These are phyloP conservation scores for Cardiospermum halicacabum DNA, from an alignment of 345 rosid genomes.

Conservation along the genomic window DNA sequence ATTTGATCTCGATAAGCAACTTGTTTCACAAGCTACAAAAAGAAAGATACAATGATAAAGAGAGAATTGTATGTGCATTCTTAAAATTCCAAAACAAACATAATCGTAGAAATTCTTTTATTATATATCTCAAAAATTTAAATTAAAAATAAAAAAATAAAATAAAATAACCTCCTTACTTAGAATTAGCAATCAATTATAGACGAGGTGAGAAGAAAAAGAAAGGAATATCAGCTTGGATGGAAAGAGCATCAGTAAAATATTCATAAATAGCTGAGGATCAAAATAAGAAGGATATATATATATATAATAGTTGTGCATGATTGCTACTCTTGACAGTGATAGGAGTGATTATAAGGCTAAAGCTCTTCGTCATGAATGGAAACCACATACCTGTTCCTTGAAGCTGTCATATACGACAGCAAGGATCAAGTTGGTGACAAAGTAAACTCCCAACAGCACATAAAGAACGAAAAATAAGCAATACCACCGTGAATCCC, in stretches of 20 bases:
- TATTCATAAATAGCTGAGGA: not conserved
- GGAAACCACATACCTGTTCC: conserved; percentile 59
- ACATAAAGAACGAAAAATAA: conserved; percentile 76
- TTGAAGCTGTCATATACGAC: conserved; percentile 96
- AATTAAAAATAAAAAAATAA: too few species aligned
- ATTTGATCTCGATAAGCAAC: conserved; percentile 65
- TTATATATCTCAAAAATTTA: too few species aligned
- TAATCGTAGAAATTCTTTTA: not conserved
- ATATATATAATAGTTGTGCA: not conserved
- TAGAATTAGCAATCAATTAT: not conserved
- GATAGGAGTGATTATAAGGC: not conserved
- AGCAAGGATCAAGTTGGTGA: conserved; percentile 97
- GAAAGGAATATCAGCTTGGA: not conserved
- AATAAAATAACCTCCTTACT: not conserved
- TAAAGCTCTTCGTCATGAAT: conserved; percentile 1
- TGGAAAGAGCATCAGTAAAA: not conserved
- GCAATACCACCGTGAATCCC: conserved; percentile 88
- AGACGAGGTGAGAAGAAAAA: not conserved
- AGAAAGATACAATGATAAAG: not conserved
- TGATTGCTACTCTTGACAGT: not conserved
- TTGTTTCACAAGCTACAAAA: conserved; percentile 83
- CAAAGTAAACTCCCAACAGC: conserved; percentile 89
- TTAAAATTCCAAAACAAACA: not conserved
- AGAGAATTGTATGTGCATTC: conserved; percentile 10
- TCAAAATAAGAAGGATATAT: not conserved